These are phyloP conservation scores for Yamadazyma blattariae DNA, from an alignment of 1,139 yeast genomes.

Conservation along the genomic window DNA sequence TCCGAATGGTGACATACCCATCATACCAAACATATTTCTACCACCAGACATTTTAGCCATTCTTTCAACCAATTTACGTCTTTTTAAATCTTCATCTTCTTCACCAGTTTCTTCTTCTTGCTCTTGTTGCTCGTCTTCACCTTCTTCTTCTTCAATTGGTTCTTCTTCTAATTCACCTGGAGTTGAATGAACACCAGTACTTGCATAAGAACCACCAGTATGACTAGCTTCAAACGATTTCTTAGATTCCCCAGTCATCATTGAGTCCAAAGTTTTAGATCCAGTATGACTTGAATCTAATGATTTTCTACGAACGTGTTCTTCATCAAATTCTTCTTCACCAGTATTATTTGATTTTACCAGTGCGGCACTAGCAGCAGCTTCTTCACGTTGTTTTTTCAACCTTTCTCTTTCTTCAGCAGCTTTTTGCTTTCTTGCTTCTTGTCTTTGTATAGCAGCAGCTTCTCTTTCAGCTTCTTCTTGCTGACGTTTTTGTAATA, in stretches of 20 bases:
- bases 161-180: slow-evolving; percentile 8
- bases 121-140: slow-evolving; percentile 10
- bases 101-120: slow-evolving; percentile 25
- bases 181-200: slow-evolving; percentile 2
- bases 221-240: slow-evolving; percentile 5
- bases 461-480: slow-evolving; percentile 78
- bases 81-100: slow-evolving; percentile 76
- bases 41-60: slow-evolving; percentile 97
- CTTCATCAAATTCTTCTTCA: slow-evolving; percentile 4
- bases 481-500: slow-evolving; percentile 77
- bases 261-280: slow-evolving; percentile 7
- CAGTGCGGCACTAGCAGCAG: slow-evolving; percentile 9
- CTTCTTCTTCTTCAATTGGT: slow-evolving; percentile 7
- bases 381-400: slow-evolving; percentile 13
- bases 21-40: slow-evolving; percentile 83
- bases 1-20: slow-evolving; percentile 54
- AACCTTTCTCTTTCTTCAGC: slow-evolving; percentile 32
- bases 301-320: slow-evolving; percentile 1
- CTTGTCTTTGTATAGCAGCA: slow-evolving; percentile 55
- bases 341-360: slow-evolving; percentile 7
- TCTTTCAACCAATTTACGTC: slow-evolving; percentile 80
- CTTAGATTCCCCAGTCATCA: slow-evolving; percentile 2
- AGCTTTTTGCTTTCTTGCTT: slow-evolving; percentile 48
- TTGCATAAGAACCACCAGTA: slow-evolving; percentile 11
- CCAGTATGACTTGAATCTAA: slow-evolving; percentile 8